A percentile compares a stretch with the other conserved stretches of the same genome.
phyloP scores from a whole-genome alignment of 805 yeast genomes.

The Cephaloascus albidus region DNA sequence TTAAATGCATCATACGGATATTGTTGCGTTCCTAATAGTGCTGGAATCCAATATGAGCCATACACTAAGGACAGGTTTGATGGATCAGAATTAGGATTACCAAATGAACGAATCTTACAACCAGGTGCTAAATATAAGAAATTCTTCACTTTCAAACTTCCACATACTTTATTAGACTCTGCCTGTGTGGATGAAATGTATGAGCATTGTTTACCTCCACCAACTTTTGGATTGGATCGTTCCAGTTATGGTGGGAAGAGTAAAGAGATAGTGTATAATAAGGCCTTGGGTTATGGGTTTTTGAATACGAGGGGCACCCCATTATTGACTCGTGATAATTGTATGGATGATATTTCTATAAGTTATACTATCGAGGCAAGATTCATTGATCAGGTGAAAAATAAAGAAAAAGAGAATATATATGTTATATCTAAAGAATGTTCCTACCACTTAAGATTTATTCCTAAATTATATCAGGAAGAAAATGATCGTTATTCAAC shows the following conservation, averaged over 20 bases:
- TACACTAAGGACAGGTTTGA: slow-evolving; percentile 35
- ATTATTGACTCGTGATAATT: slow-evolving; percentile 25
- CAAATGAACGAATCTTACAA: slow-evolving; percentile 35
- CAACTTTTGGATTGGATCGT: slow-evolving; percentile 29
- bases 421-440: slow-evolving; percentile 24
- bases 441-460: slow-evolving; percentile 27
- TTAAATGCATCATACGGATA: slow-evolving; percentile 47
- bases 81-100: slow-evolving; percentile 39
- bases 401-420: slow-evolving; percentile 19
- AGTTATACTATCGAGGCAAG: slow-evolving; percentile 33
- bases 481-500: slow-evolving; percentile 1
- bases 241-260: slow-evolving; percentile 26
- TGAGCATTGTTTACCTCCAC: slow-evolving; percentile 32
- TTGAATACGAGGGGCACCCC: slow-evolving; percentile 29
- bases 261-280: slow-evolving; percentile 22
- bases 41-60: slow-evolving; percentile 34
- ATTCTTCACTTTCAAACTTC: slow-evolving; percentile 50
- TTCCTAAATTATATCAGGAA: slow-evolving; percentile 20
- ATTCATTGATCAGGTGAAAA: slow-evolving; percentile 27
- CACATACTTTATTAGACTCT: slow-evolving; percentile 41
- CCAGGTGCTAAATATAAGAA: slow-evolving; percentile 46
- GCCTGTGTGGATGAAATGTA: slow-evolving; percentile 35
- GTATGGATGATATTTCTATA: slow-evolving; percentile 29
- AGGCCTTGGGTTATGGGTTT: slow-evolving; percentile 34
- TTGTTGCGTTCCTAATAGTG: slow-evolving; percentile 39